Conservation (phyloP, 768 basidiomycete species). For the Boletellus emodensis region DNA sequence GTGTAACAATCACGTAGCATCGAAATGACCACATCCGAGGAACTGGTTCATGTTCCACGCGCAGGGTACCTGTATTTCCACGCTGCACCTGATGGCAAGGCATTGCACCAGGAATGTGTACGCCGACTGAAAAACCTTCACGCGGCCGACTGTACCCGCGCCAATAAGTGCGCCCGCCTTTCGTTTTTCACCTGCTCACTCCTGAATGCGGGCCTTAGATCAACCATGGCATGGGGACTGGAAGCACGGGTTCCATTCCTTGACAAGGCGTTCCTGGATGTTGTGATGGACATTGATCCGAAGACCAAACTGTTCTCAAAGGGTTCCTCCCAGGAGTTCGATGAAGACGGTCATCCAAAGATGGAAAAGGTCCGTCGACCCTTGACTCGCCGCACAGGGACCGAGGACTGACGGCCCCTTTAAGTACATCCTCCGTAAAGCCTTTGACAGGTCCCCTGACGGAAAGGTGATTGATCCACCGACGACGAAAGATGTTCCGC, state of each 20-base stretch:
- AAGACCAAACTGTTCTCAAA: conserved; percentile 87
- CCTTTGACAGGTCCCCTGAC: conserved; percentile 83
- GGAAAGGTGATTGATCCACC: conserved; percentile 50
- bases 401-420: conserved; percentile 6
- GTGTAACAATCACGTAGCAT: conserved; percentile 11
- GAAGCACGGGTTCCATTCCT: conserved; percentile 99
- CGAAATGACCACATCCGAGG: not conserved
- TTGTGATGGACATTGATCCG: conserved; percentile 86
- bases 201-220: conserved; percentile 40
- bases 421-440: conserved; percentile 92
- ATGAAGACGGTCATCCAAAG: conserved; percentile 80
- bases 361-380: conserved; percentile 83
- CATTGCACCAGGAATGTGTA: conserved; percentile 94
- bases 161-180: conserved; percentile 77
- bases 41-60: conserved; percentile 2
- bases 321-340: conserved; percentile 65
- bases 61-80: conserved; percentile 99
- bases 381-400: not conserved
- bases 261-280: conserved; percentile 93
- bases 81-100: conserved; percentile 81
- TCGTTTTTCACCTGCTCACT: not conserved
- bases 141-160: conserved; percentile 93
- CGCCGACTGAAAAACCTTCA: conserved; percentile 96
- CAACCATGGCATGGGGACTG: conserved; percentile 99
- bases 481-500: not conserved